Percentiles rank a stretch among this genome's conserved stretches.
phyloP scores from a whole-genome alignment of 345 rosid genomes.

The Dovyalis caffra region DNA sequence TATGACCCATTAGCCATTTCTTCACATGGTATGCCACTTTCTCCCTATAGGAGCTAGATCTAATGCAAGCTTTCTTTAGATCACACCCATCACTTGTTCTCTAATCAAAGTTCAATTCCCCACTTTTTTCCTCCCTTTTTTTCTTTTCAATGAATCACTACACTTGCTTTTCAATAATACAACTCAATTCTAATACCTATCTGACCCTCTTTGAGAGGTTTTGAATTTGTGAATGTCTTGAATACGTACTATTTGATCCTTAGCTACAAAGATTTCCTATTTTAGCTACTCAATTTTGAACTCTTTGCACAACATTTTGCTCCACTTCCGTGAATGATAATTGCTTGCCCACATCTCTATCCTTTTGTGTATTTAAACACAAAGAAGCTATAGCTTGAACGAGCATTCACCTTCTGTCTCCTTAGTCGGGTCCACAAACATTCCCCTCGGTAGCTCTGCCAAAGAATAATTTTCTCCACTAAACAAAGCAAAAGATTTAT shows the following conservation, averaged over 20 bases:
- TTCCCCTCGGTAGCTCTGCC: conserved; percentile 23
- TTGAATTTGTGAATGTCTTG: too few species aligned
- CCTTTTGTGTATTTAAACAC: background rate
- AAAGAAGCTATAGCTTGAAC: background rate
- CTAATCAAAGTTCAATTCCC: background rate
- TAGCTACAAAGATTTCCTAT: background rate
- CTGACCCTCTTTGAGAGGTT: too few species aligned
- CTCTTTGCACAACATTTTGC: background rate
- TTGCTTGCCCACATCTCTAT: background rate
- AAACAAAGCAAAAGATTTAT: background rate
- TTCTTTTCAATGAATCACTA: background rate
- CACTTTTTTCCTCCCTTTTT: background rate
- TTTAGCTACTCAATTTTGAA: background rate
- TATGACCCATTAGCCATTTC: background rate
- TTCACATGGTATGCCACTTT: background rate
- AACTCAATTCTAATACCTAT: too few species aligned
- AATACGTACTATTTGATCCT: background rate
- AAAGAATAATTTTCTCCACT: conserved; percentile 6
- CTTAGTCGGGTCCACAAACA: conserved; percentile 25
- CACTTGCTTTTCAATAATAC: too few species aligned
- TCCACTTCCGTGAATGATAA: background rate
- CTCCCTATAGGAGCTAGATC: background rate
- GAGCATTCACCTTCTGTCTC: background rate
- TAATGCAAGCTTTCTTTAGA: background rate
- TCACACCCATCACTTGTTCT: background rate